These are phyloP conservation scores for Colletotrichum sp. DNA, from an alignment of 2,329 filamentous ascomycete genomes.

Conservation along the genomic window DNA sequence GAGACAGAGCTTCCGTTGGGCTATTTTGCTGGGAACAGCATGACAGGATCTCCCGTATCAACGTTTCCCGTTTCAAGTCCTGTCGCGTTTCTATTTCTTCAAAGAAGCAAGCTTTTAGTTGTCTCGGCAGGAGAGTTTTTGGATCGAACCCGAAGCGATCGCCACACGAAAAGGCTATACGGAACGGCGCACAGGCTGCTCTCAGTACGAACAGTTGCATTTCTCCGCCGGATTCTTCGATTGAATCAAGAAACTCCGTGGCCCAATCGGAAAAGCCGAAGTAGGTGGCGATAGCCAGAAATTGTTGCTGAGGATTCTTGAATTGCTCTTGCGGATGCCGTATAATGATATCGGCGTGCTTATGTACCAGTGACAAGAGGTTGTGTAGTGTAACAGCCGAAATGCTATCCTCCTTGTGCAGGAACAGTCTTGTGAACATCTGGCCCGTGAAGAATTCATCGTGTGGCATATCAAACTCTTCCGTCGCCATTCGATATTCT, in stretches of 20 bases:
- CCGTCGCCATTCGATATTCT: background rate
- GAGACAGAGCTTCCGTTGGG: rapidly evolving
- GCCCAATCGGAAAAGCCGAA: background rate
- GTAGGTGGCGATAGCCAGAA: background rate
- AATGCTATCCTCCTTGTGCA: background rate
- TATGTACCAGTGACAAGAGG: background rate
- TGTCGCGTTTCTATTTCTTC: too few relatives aligned
- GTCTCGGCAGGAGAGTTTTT: background rate
- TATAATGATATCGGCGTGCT: background rate
- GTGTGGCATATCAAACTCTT: background rate
- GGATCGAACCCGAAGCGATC: background rate
- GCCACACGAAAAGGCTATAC: rapidly evolving
- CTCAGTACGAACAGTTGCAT: background rate
- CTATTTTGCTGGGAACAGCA: rapidly evolving
- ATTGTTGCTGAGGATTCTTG: background rate
- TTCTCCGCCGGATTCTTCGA: background rate
- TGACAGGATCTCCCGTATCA: background rate
- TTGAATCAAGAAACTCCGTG: background rate
- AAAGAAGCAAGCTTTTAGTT: too few relatives aligned
- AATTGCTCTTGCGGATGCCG: rapidly evolving
- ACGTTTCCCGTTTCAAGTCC: background rate
- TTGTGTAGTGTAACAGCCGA: background rate
- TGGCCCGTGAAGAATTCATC: rapidly evolving
- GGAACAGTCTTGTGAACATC: background rate
- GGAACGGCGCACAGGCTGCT: background rate